Base-by-base conservation (phyloP, 1,139 yeast species). In the Geotrichum macrosporum region DNA sequence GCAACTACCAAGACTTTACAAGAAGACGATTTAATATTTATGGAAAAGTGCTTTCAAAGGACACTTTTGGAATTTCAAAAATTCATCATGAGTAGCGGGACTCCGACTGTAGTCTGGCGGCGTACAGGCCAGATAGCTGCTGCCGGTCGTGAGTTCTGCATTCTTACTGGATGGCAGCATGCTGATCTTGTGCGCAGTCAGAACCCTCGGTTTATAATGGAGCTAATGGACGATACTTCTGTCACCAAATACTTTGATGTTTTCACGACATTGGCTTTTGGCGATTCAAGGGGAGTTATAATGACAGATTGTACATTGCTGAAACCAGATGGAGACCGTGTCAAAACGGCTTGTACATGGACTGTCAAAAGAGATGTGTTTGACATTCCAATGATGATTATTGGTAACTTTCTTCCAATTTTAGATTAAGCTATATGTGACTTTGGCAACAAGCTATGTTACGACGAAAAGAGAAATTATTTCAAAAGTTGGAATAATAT, bases 341-440 rank as follows among this genome's bases (percentile, higher is more conserved):
- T 87, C 38, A 71, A 84, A 37, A 84, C 95, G 1, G 80, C 89
- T 19, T 84, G 95, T 62, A 81, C 86, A 59, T 88, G 96, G 95
- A 89, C 96, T 0, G 72, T 89, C 15, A 85, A 85, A 58, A 72
- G 95, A 55, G 96, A 87, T 65, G 80, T 84, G 38, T 87, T 86
- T 66, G 95, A 86, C 64, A 80, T 87, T 47, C 96, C 96, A n/a
- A 84, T 88, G 89, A 88, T 89, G 96, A 84, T 89, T 40, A 79
- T 89, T 41, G 96, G 96, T 15, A 88, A 87, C 41, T 48, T 48
- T 35, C 35, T 48, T 24, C 51, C 51, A 21, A 48, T 48, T 15
- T 38, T 48, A 35, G 48, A 48, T 29, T 46, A 34, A 34, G 13
- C 6, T n/a, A 12, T 19, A 12, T 8, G 6, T 30, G 33, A 30